Conservation (phyloP, 2,329 filamentous ascomycete species). For the Dactylellina cionopaga region DNA sequence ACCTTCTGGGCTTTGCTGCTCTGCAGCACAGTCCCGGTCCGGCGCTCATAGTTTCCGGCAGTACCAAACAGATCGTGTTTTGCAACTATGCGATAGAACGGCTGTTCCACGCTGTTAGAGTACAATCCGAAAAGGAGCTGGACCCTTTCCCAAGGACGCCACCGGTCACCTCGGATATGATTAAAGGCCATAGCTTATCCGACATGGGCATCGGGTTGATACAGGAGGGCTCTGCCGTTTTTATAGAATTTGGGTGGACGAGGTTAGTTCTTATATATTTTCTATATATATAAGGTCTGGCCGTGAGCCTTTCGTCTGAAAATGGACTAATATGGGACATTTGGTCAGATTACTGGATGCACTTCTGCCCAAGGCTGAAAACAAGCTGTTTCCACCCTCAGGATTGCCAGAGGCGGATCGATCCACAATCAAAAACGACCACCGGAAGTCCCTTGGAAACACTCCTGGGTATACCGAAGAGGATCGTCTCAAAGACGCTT, state of each 20-base stretch:
- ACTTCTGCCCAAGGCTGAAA: conserved; percentile 6
- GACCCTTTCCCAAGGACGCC: conserved; percentile 25
- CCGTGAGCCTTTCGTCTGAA: background rate
- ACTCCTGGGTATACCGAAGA: background rate
- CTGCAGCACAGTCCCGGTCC: conserved; percentile 38
- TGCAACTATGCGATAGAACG: conserved; percentile 49
- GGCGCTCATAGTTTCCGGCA: conserved; percentile 27
- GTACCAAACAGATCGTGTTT: conserved; percentile 39
- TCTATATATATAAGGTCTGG: no score
- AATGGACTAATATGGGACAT: background rate
- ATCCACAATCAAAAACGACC: conserved; percentile 20
- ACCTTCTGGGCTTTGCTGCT: conserved; percentile 25
- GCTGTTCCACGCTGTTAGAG: conserved; percentile 29
- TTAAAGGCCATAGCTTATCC: conserved; percentile 31
- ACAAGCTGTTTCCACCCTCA: conserved; percentile 14
- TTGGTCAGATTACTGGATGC: conserved; percentile 22
- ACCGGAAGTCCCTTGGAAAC: conserved; percentile 18
- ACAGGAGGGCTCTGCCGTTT: conserved; percentile 45
- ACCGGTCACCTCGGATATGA: conserved; percentile 39
- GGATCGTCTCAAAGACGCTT: conserved; percentile 26
- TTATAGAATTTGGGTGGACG: conserved; percentile 43
- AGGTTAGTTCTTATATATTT: conserved; percentile 21
- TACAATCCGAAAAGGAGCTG: conserved; percentile 31
- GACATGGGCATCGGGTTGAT: conserved; percentile 49
- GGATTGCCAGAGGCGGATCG: conserved; percentile 7